Conservation (phyloP, 1,284 basidiomycete genomes). For the Trichosporon sp. region DNA sequence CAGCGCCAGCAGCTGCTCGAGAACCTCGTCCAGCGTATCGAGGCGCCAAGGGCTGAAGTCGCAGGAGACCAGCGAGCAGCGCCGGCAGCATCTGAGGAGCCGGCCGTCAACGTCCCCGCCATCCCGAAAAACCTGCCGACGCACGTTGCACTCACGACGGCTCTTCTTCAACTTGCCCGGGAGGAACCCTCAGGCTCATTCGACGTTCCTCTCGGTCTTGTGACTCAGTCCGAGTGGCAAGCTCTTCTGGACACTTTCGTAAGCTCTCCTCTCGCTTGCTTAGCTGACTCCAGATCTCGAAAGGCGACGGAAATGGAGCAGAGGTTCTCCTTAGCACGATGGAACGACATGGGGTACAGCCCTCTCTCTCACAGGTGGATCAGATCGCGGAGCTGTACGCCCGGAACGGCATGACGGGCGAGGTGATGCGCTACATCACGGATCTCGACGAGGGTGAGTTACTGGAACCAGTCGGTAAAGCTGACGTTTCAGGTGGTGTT, state of each 20-base stretch:
- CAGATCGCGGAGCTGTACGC: conserved; percentile 26
- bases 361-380: conserved; percentile 13
- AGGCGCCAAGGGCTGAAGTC: background rate
- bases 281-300: conserved; percentile 9
- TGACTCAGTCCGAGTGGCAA: conserved; percentile 35
- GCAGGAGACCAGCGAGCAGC: background rate
- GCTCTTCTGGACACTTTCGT: conserved; percentile 41
- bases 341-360: conserved; percentile 18
- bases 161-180: conserved; percentile 7
- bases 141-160: conserved; percentile 21
- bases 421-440: conserved; percentile 23
- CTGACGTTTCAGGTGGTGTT: conserved; percentile 23
- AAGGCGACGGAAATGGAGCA: conserved; percentile 16
- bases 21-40: conserved; percentile 8
- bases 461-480: background rate
- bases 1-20: conserved; percentile 8
- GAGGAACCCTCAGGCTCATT: conserved; percentile 4
- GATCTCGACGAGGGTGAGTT: conserved; percentile 27
- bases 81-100: background rate
- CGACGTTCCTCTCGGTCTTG: conserved; percentile 33
- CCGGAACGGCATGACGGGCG: conserved; percentile 21
- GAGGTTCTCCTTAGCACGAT: conserved; percentile 21
- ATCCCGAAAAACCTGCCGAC: conserved; percentile 12
- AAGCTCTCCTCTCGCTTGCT: conserved; percentile 4
- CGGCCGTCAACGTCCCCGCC: conserved; percentile 8